Conservation (phyloP, 1,284 basidiomycete genomes). For the Entoloma clypeatum region DNA sequence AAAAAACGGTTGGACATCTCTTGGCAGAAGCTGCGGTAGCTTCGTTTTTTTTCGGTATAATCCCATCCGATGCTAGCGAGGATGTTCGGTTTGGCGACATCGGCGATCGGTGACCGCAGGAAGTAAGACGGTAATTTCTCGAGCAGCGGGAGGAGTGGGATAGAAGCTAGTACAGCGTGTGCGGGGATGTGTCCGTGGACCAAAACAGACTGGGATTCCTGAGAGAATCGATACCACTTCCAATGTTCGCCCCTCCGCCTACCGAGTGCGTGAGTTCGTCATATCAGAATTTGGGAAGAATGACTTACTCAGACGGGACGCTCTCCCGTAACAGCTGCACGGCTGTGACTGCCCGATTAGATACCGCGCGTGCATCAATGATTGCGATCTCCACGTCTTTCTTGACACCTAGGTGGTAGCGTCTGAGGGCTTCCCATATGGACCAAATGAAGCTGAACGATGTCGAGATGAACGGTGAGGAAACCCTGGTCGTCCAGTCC, state of each 20-base stretch:
- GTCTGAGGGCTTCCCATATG: conserved; percentile 73
- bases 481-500: conserved; percentile 68
- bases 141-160: conserved; percentile 61
- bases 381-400: conserved; percentile 72
- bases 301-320: conserved; percentile 48
- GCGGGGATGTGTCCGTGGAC: conserved; percentile 64
- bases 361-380: conserved; percentile 61
- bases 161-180: conserved; percentile 60
- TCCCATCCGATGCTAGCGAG: conserved; percentile 57
- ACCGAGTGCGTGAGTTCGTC: conserved; percentile 21
- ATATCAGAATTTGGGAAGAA: not conserved
- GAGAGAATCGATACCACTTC: conserved; percentile 71
- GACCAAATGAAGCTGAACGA: conserved; percentile 79
- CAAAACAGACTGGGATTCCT: conserved; percentile 71
- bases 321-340: conserved; percentile 55
- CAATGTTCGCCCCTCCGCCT: conserved; percentile 64
- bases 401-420: conserved; percentile 64
- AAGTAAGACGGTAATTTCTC: conserved; percentile 70
- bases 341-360: conserved; percentile 56
- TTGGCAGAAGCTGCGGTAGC: conserved; percentile 66
- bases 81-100: conserved; percentile 31
- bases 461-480: conserved; percentile 66
- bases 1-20: conserved; percentile 62
- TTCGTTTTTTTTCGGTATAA: conserved; percentile 52
- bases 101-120: conserved; percentile 37